Evolutionary conservation across 2,329 filamentous ascomycete species (phyloP), one percentile per base, ranked within the genome.

Genomic region (Atkinsonella hypoxylon): DNA sequence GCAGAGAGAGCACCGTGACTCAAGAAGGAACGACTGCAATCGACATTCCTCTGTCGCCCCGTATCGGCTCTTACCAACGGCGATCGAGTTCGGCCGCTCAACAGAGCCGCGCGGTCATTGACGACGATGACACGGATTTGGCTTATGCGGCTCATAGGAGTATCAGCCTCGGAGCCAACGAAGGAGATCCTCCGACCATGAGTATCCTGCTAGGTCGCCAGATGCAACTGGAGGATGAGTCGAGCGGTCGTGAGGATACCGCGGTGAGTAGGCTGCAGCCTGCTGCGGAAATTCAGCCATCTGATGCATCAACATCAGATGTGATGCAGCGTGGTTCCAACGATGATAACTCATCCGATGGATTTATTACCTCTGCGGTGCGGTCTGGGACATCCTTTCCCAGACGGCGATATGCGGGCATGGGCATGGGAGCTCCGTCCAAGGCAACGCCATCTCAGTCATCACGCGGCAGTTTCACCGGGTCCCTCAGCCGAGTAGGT

Each of bases 31-130:
- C 79, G 0, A 81, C 74, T 18, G 83, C 83, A 1, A 88, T 88
- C 50, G 82, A 87, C 55, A 89, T 89, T 41, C 85, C 85, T 0
- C 72, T 83, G 1, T 88, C 84, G 0, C 85, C 85, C 3, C 75
- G 83, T 47, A 71, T 78, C 31, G 72, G 70, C 31, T 71, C 71
- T 3, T 73, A 78, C 54, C 73, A 72, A 44, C 72, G 85, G 49
- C 73, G 83, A n/a, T 81, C 83, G 1, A 87, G 81, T 64, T 87
- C 84, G 2, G 82, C 81, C 7, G 82, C 79, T 3, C 81, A 84
- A 56, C 79, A 83, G 58, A 76, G 78, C 45, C 73, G 80, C 34
- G 67, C 71, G 10, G 54, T 73, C 26, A 65, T 65, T 10, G 76
- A 82, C 22, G 75, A 83, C 2, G 83, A 84, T 8, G 79, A 83